Base-by-base conservation (phyloP, 208 protist genomes). In the Trypanosoma boissoni region DNA sequence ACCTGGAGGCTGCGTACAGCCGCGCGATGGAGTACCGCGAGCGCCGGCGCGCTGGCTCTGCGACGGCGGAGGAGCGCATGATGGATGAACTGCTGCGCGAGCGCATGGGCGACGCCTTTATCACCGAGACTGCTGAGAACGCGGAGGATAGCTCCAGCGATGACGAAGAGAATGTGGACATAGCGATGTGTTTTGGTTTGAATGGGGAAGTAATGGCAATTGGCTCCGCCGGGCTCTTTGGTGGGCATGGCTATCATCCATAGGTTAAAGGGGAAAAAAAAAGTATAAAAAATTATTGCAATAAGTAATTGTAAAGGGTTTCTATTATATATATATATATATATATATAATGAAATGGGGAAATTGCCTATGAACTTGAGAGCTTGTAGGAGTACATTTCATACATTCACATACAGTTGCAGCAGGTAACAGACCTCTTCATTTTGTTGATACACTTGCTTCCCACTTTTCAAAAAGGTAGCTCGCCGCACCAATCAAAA, bases 111-210 rank as follows among this genome's bases (percentile, higher is more conserved):
- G 61, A 69, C 1, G 71, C 62, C 12, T 73, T 43, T 20, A 39
- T 63, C 16, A 42, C 62, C 21, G 59, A 74, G n/a, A 46, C 49
- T 14, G 45, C 54, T 8, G 34, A 67, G 51, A 48, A 31, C 23
- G 29, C 43, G 18, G 58, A 57, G 29, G 42, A 36, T 20, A 54
- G 72, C 29, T 55, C 46, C 28, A 41, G 43, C 34, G 58, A 62
- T 20, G 71, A 68, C n/a, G 64, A 65, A 9, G 72, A 60, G 1
- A 64, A 58, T 9, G 60, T 80, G 6, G 87, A 94, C 43, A 67
- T 94, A 21, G 83, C 83, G 21, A 94, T 94, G 81, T 83, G 76
- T 55, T 94, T 94, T 58, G 76, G 68, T 29, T 18, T 60, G 0
- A n/a, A 64, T 8, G 87, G 87, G 4, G 72, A 83, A 12, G 78